Evolutionary conservation across 148 eudicot genomes (phyloP).

Genomic region (Chenopodium quinoa): DNA sequence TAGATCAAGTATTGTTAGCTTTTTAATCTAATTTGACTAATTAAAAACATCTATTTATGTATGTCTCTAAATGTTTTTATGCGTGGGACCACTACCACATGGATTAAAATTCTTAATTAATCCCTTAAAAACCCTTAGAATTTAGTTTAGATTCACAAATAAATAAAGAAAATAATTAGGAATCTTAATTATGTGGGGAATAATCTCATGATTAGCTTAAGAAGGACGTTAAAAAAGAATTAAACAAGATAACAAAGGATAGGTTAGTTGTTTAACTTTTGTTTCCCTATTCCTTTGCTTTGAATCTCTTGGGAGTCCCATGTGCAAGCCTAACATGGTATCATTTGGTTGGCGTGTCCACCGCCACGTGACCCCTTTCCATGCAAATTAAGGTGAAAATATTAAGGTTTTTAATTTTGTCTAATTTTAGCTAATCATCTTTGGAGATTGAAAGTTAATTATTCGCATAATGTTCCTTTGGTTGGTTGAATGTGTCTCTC

Average conservation of each 20-base stretch:
- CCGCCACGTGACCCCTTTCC: constrained; percentile 24
- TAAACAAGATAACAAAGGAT: constrained; percentile 11
- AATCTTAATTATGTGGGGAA: constrained; percentile 40
- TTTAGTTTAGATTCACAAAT: constrained; percentile 5
- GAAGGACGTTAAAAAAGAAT: constrained; percentile 11
- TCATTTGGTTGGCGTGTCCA: constrained; percentile 45
- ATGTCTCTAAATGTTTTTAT: constrained; percentile 13
- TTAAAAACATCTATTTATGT: constrained; percentile 8
- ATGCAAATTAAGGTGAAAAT: not conserved
- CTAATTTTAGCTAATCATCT: constrained; percentile 8
- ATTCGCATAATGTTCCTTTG: constrained; percentile 2
- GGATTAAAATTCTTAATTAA: not conserved
- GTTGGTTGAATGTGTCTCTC: constrained; percentile 7
- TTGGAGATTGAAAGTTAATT: not conserved
- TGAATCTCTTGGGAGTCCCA: constrained; percentile 35
- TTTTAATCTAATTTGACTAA: constrained; percentile 5
- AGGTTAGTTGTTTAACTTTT: constrained; percentile 22
- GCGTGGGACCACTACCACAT: constrained; percentile 25
- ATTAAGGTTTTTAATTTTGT: not conserved
- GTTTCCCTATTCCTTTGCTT: constrained; percentile 30
- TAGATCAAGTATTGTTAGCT: not conserved
- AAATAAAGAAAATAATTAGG: not conserved
- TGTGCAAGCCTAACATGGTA: constrained; percentile 45
- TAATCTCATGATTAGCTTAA: constrained; percentile 49
- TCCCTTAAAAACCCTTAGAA: constrained; percentile 12